Evolutionary conservation across 495 filamentous ascomycete species (phyloP).

Genomic region (Aspergillus conjunctus): DNA sequence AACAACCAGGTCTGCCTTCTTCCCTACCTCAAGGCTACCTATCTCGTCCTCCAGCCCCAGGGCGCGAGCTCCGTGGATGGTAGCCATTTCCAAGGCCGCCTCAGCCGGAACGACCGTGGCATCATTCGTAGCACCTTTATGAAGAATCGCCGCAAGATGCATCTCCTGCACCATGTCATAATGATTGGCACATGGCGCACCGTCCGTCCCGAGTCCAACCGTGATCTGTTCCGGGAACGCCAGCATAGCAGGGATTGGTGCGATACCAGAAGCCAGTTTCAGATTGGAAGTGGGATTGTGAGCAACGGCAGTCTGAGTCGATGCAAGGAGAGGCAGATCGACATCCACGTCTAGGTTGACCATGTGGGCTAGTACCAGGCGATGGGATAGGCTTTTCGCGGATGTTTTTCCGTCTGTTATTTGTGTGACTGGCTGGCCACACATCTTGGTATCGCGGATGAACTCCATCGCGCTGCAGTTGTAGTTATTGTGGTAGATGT

Average conservation of each 20-base stretch:
- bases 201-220: slow-evolving; percentile 50
- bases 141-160: slow-evolving; percentile 52
- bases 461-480: slow-evolving; percentile 20
- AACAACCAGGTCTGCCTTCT: slow-evolving; percentile 57
- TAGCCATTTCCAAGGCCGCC: slow-evolving; percentile 52
- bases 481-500: slow-evolving; percentile 35
- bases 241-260: slow-evolving; percentile 45
- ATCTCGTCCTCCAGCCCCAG: slow-evolving; percentile 45
- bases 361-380: slow-evolving; percentile 49
- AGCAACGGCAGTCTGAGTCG: slow-evolving; percentile 47
- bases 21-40: slow-evolving; percentile 54
- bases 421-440: slow-evolving; percentile 25
- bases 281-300: slow-evolving; percentile 54
- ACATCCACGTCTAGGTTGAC: slow-evolving; percentile 46
- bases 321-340: slow-evolving; percentile 42
- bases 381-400: slow-evolving; percentile 27
- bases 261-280: slow-evolving; percentile 52
- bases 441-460: slow-evolving; percentile 21
- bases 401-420: background rate
- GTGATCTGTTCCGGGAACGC: slow-evolving; percentile 31
- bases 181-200: slow-evolving; percentile 54
- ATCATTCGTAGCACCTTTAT: slow-evolving; percentile 49
- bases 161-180: slow-evolving; percentile 55
- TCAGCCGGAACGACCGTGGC: slow-evolving; percentile 49
- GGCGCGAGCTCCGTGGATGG: slow-evolving; percentile 53